A percentile compares a stretch with the other conserved stretches of the same genome.
Evolutionary conservation across 2,329 filamentous ascomycete species (phyloP).

Genomic region (Alternaria sp.): DNA sequence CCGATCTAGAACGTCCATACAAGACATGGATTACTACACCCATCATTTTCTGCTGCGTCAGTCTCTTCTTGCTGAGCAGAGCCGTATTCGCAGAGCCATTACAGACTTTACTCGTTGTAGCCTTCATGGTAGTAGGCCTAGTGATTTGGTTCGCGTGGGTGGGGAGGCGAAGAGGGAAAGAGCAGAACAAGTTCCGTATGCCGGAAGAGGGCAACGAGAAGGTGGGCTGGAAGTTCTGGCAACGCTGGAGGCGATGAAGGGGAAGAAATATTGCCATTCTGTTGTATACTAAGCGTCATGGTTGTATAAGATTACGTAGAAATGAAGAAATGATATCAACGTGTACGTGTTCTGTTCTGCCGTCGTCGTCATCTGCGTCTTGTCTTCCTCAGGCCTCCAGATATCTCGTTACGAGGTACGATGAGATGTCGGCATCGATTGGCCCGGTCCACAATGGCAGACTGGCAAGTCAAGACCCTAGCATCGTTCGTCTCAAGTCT

Average conservation of each 20-base stretch:
- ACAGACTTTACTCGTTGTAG: constrained; percentile 86
- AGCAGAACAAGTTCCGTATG: constrained; percentile 34
- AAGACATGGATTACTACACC: constrained; percentile 96
- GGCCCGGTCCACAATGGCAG: neutral
- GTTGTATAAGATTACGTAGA: neutral
- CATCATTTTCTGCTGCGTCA: constrained; percentile 98
- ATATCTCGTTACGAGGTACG: neutral
- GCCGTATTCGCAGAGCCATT: constrained; percentile 90
- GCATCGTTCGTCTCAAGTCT: neutral
- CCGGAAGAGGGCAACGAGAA: constrained; percentile 25
- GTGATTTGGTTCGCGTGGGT: constrained; percentile 91
- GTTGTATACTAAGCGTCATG: neutral
- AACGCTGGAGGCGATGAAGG: constrained; percentile 44
- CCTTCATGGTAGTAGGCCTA: constrained; percentile 81
- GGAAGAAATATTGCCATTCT: neutral
- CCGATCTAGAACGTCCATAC: constrained; percentile 86
- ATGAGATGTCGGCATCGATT: neutral
- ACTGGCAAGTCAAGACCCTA: neutral
- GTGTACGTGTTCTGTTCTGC: neutral
- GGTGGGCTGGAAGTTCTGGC: constrained; percentile 56
- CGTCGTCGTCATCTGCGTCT: neutral
- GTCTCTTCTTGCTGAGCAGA: constrained; percentile 85
- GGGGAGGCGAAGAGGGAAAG: constrained; percentile 54
- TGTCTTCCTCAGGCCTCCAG: neutral
- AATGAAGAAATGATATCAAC: constrained; percentile 3